Conservation (phyloP, 495 filamentous ascomycete species). For the Lasiosphaeria hispida region DNA sequence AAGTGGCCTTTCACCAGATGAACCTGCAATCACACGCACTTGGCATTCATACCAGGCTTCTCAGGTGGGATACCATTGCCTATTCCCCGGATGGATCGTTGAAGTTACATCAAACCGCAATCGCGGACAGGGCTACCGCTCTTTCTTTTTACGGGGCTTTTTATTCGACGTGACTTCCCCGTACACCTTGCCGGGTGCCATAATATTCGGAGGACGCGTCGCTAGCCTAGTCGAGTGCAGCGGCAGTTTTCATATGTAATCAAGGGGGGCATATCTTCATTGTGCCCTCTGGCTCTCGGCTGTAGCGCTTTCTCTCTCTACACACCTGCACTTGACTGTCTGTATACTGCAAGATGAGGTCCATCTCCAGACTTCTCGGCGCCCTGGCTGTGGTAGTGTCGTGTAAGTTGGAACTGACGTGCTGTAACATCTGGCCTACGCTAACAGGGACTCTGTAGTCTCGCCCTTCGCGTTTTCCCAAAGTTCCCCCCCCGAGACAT, state of each 20-base stretch:
- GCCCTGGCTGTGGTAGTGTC: conserved; percentile 29
- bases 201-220: background rate
- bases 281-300: background rate
- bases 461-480: conserved; percentile 29
- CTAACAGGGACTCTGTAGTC: conserved; percentile 13
- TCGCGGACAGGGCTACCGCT: conserved; percentile 29
- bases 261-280: conserved; percentile 2
- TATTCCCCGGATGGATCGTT: conserved; percentile 18
- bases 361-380: conserved; percentile 23
- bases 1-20: background rate
- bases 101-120: conserved; percentile 28
- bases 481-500: conserved; percentile 25
- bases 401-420: conserved; percentile 22
- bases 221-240: background rate
- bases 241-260: conserved; percentile 3
- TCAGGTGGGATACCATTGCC: conserved; percentile 13
- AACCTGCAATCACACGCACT: background rate
- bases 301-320: conserved; percentile 11
- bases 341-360: conserved; percentile 26
- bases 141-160: conserved; percentile 23
- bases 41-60: background rate
- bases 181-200: background rate
- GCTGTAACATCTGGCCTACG: background rate
- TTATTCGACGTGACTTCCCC: background rate
- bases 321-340: conserved; percentile 12